Evolutionary conservation across 2,329 filamentous ascomycete genomes (phyloP).

Genomic region (Penicillium crustosum): DNA sequence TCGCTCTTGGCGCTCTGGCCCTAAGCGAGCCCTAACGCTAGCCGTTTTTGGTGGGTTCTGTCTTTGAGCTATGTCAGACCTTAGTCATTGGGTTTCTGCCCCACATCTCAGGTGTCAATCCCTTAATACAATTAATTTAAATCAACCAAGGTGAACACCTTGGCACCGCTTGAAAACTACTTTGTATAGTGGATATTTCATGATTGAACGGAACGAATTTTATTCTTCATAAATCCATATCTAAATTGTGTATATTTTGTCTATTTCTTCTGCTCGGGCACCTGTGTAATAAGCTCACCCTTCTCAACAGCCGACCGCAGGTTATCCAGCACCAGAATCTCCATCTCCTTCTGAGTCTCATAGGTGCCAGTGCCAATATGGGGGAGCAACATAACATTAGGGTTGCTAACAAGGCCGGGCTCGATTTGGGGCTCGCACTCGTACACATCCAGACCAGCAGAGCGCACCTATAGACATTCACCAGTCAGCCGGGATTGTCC

Average conservation of each 20-base stretch:
- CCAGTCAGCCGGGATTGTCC: conserved; percentile 1
- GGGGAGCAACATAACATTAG: conserved; percentile 55
- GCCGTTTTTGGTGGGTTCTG: conserved; percentile 17
- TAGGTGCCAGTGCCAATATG: conserved; percentile 61
- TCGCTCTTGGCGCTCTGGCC: conserved; percentile 41
- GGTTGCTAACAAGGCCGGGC: conserved; percentile 47
- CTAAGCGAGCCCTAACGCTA: conserved; percentile 48
- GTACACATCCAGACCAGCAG: conserved; percentile 49
- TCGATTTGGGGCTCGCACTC: conserved; percentile 50
- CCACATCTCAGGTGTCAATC: not conserved
- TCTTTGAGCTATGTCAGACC: conserved; percentile 8
- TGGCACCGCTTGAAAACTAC: not conserved
- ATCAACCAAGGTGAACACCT: not conserved
- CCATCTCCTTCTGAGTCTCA: conserved; percentile 63
- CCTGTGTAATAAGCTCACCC: conserved; percentile 59
- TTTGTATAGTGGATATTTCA: not conserved
- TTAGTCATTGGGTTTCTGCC: conserved; percentile 10
- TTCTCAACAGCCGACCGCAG: conserved; percentile 57
- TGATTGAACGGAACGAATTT: not conserved
- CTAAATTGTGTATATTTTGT: not conserved
- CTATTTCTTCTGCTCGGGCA: conserved; percentile 58
- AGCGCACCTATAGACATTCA: conserved; percentile 34
- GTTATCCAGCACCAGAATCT: conserved; percentile 59
- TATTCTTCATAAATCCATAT: not conserved
- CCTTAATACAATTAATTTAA: not conserved